Evolutionary conservation across 768 basidiomycete species (phyloP).

Genomic region (Panaeolus papilionaceus): DNA sequence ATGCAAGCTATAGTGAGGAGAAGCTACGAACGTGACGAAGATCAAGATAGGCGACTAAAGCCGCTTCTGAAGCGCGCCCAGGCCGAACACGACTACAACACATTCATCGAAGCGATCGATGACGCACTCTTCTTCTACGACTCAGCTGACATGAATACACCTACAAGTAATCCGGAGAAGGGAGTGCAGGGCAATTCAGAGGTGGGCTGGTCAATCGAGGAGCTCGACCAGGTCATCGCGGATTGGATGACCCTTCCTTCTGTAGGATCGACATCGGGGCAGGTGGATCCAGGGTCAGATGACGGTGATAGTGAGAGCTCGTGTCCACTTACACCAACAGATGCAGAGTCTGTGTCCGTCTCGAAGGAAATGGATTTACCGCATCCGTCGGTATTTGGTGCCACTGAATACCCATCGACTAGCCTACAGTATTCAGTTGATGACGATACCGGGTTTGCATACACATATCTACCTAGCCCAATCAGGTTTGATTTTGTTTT

Average conservation of each 20-base stretch:
- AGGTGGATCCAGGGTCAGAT: background rate
- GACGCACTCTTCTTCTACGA: background rate
- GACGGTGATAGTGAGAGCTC: background rate
- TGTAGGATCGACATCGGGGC: background rate
- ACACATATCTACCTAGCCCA: background rate
- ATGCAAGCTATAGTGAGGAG: background rate
- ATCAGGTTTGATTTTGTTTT: background rate
- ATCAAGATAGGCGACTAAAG: background rate
- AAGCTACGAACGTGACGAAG: background rate
- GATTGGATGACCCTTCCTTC: background rate
- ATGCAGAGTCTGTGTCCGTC: background rate
- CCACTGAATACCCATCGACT: background rate
- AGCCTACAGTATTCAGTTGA: background rate
- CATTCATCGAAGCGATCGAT: background rate
- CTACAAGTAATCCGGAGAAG: too few species aligned
- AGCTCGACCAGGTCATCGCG: background rate
- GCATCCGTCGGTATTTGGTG: background rate
- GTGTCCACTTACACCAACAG: background rate
- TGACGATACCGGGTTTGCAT: background rate
- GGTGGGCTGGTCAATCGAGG: background rate
- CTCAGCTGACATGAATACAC: too few species aligned
- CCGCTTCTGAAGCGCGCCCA: background rate
- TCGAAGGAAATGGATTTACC: background rate
- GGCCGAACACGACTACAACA: background rate
- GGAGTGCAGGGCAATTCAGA: too few species aligned